Base-by-base conservation (phyloP, 768 basidiomycete species). In the Phlegmacium glaucopus region DNA sequence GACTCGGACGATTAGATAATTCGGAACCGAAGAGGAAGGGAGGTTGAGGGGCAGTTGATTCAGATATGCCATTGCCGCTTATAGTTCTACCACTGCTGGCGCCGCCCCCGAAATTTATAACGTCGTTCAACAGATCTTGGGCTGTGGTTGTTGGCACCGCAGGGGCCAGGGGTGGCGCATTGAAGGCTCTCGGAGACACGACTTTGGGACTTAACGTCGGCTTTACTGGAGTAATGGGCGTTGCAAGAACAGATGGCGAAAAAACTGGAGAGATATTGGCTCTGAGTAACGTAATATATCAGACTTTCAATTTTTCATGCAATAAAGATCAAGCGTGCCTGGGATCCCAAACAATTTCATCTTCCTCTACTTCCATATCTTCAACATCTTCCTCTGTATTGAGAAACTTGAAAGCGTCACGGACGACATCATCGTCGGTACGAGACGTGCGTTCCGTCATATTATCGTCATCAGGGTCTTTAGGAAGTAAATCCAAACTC, bases 391-490 rank as follows among this genome's bases (percentile, higher is more conserved):
- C 67, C 32, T 61, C 69, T 25, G 67, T 76, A 58, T 77, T 60
- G 40, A 74, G 54, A 42, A 63, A 66, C 22, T 77, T 67, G 58
- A 90, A 84, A 4, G 80, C 87, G 9, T 83, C 79, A 9, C 74
- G 78, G 28, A 96, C 78, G 0, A 87, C 82, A 57, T 95, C 95
- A 52, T 92, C 90, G 39, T 92, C 90, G 2, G 87, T 89, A 35
- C 76, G 78, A 9, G 81, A 86, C 22, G 83, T 83, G 40, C 78
- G 72, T 15, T 85, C 90, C 37, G 79, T 80, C 54, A 78, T 78
- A 42, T 79, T 77, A 13, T 87, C 89, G 16, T 84, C 82, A 13
- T 72, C 75, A 6, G 43, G 48, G 47, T 69, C 62, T 42, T 59
- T 44, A 32, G 53, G 44, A 18, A 53, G 38, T 18, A 38, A 32